A percentile compares a stretch with the other conserved stretches of the same genome.
phyloP scores from a whole-genome alignment of 2,329 filamentous ascomycete species.

The Aspergillus spinulosporus region DNA sequence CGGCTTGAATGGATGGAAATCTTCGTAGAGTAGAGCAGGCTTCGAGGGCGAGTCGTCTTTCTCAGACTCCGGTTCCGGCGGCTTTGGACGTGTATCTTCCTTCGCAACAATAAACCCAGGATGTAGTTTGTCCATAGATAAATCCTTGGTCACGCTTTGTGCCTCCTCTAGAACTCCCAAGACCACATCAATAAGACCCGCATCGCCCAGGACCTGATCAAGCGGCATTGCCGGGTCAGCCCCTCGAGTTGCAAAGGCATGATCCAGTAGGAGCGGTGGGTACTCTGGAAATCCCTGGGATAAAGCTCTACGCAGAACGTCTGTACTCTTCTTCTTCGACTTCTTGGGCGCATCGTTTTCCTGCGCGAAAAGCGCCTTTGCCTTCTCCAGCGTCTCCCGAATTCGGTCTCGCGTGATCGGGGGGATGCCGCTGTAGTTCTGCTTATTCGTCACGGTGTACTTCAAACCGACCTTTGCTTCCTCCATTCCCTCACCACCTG shows the following conservation, averaged over 20 bases:
- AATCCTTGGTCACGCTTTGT: constrained; percentile 65
- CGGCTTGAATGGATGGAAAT: constrained; percentile 92
- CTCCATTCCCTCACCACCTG: constrained; percentile 80
- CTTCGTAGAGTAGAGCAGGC: constrained; percentile 71
- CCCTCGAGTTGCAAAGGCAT: constrained; percentile 68
- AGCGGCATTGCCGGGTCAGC: constrained; percentile 70
- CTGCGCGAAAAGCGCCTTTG: constrained; percentile 47
- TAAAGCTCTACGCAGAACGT: constrained; percentile 75
- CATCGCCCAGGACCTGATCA: constrained; percentile 68
- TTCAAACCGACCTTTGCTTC: constrained; percentile 72
- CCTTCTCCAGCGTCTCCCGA: constrained; percentile 65
- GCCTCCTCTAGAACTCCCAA: constrained; percentile 70
- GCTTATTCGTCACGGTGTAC: constrained; percentile 78
- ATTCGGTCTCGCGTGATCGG: constrained; percentile 73
- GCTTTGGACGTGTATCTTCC: constrained; percentile 38
- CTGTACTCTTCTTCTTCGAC: constrained; percentile 71
- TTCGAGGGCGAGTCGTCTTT: constrained; percentile 39
- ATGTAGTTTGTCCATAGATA: constrained; percentile 65
- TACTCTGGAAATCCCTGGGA: constrained; percentile 84
- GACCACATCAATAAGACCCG: constrained; percentile 64
- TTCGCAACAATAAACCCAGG: constrained; percentile 90
- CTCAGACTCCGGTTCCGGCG: constrained; percentile 33
- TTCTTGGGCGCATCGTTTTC: constrained; percentile 56
- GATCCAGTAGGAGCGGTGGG: constrained; percentile 83
- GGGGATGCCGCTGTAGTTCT: constrained; percentile 78